Evolutionary conservation across 73 alveolate species (phyloP).

Genomic region (Symbiodinium natans): DNA sequence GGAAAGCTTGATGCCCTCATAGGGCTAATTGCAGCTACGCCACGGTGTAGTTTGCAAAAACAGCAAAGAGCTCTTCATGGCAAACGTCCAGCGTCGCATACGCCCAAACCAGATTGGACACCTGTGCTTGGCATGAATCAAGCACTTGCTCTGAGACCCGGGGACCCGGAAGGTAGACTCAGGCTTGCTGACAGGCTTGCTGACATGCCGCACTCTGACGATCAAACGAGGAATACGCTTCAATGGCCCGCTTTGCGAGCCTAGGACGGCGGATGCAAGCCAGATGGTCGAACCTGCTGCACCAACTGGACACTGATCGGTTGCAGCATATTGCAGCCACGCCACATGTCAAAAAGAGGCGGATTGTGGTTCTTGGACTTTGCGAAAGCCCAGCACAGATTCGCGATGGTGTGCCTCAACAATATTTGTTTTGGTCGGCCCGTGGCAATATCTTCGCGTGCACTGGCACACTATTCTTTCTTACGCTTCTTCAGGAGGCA

Average conservation of each 20-base stretch:
- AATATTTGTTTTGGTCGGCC: not conserved
- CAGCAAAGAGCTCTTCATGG: constrained; percentile 85
- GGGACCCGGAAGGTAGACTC: no score
- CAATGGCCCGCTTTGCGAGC: constrained; percentile 80
- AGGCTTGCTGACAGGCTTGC: not conserved
- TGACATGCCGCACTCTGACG: constrained; percentile 51
- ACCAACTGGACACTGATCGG: not conserved
- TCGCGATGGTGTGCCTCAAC: constrained; percentile 90
- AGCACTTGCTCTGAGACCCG: not conserved
- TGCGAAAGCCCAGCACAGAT: constrained; percentile 89
- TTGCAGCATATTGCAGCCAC: constrained; percentile 4
- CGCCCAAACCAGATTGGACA: constrained; percentile 84
- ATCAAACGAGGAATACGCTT: constrained; percentile 37
- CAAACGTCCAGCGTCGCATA: constrained; percentile 81
- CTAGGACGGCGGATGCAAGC: not conserved
- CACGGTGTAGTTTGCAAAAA: constrained; percentile 66
- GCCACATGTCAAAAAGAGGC: constrained; percentile 52
- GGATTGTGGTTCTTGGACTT: constrained; percentile 86
- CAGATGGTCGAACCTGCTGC: no score
- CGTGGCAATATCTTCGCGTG: not conserved
- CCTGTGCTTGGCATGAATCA: not conserved
- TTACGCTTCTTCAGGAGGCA: not conserved
- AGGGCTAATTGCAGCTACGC: not conserved
- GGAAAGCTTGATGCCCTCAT: not conserved
- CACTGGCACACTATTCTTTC: not conserved